Base-by-base conservation (phyloP, 345 rosid genomes). In the Theobroma cacao region DNA sequence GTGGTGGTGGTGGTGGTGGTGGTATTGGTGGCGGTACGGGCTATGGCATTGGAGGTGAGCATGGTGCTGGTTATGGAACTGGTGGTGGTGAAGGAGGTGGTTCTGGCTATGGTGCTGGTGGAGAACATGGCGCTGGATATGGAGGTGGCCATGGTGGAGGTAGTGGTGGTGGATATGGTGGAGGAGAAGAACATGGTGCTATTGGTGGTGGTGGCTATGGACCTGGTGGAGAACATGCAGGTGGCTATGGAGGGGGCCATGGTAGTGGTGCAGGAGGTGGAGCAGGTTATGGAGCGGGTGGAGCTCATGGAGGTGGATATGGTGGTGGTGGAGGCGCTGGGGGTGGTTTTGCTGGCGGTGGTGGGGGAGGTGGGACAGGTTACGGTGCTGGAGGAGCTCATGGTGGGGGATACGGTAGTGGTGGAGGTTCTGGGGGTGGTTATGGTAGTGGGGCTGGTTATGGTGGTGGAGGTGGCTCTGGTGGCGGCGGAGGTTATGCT, bases 71-170 rank as follows among this genome's bases (percentile, higher is more conserved):
- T 14, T 68, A 50, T 36, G 84, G 82, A 4, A 10, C 28, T 47
- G 86, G 81, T 13, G 80, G 26, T 26, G 85, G 77, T 24, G 31
- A 40, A 11, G 85, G 87, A 0, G 76, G 56, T 40, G 89, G 85
- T 1, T 26, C 50, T 52, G 84, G 84, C 0, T 77, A 15, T 4
- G 83, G 80, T 3, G 79, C 22, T 7, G 85, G 70, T 2, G 78
- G n/a, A 7, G 81, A 65, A 3, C 47, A 36, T 24, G 82, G 82
- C 3, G 56, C 72, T 8, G 81, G 75, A 0, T 41, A 31, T 1
- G 83, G 79, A 1, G 70, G 76, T 26, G 80, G 85, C 0, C 69
- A 60, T 12, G 89, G 82, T 7, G 75, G 70, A 2, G 84, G 76
- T 0, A 50, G 14, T 14, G 74, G 74, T 5, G 72, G 31, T 1